A percentile compares a stretch with the other conserved stretches of the same genome.
Evolutionary conservation across 768 basidiomycete genomes (phyloP).

Genomic region (Jaapia argillacea): DNA sequence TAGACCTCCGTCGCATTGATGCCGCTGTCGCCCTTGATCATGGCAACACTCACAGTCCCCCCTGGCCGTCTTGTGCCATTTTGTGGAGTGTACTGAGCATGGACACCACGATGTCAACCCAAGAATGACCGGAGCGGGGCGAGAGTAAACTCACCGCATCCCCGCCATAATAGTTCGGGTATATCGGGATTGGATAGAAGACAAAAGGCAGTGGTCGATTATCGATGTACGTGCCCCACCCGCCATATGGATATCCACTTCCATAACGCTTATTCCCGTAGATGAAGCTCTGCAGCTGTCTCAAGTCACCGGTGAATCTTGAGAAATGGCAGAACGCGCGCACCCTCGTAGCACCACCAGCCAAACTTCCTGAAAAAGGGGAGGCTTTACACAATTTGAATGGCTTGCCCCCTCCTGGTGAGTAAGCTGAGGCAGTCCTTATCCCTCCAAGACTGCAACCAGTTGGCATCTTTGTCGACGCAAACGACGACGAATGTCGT

Average conservation of each 20-base stretch:
- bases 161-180: neutral
- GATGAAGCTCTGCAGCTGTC: neutral
- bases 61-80: neutral
- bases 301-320: neutral
- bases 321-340: slow-evolving; percentile 19
- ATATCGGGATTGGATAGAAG: neutral
- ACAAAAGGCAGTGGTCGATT: neutral
- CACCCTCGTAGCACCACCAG: neutral
- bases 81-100: too few species aligned
- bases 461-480: too few species aligned
- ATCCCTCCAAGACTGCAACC: too few species aligned
- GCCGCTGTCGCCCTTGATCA: neutral
- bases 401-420: neutral
- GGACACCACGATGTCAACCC: too few species aligned
- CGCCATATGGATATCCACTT: neutral
- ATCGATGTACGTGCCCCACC: neutral
- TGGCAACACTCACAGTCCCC: neutral
- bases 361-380: neutral
- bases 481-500: too few species aligned
- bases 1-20: neutral
- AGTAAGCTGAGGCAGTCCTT: neutral
- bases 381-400: neutral
- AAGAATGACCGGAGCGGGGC: too few species aligned
- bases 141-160: neutral
- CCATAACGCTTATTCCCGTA: neutral